Evolutionary conservation across 2,329 filamentous ascomycete genomes (phyloP).

Genomic region (Trichoderma cornu-damae): DNA sequence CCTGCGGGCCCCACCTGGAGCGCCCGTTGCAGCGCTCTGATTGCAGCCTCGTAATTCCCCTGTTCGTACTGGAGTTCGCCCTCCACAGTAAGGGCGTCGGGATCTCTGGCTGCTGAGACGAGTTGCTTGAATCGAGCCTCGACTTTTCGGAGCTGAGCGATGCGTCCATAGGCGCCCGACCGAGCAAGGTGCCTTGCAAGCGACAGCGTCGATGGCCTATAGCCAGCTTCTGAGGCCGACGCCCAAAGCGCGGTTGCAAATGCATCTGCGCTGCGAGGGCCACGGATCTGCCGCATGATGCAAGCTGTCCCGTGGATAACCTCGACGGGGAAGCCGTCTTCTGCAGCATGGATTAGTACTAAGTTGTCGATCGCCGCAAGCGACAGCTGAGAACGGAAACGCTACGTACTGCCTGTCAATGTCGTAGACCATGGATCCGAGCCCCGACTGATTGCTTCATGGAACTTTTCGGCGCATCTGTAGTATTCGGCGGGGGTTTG

Average conservation of each 20-base stretch:
- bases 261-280: conserved; percentile 7
- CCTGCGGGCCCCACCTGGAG: conserved; percentile 19
- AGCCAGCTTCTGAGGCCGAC: conserved; percentile 30
- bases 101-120: conserved; percentile 28
- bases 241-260: conserved; percentile 29
- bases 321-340: conserved; percentile 21
- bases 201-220: conserved; percentile 30
- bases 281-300: conserved; percentile 24
- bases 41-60: conserved; percentile 25
- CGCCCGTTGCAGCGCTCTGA: conserved; percentile 25
- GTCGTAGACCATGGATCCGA: conserved; percentile 22
- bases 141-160: conserved; percentile 19
- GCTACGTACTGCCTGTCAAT: conserved; percentile 25
- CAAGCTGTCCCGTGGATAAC: conserved; percentile 29
- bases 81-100: conserved; percentile 34
- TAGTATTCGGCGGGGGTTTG: conserved; percentile 27
- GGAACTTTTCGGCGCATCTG: conserved; percentile 23
- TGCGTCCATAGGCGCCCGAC: conserved; percentile 22
- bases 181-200: conserved; percentile 25
- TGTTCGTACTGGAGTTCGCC: conserved; percentile 28
- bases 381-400: neutral
- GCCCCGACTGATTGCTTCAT: conserved; percentile 23
- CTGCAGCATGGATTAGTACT: conserved; percentile 15
- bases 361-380: no score
- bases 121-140: conserved; percentile 32